Percentiles rank a stretch among this genome's conserved stretches.
Evolutionary conservation across 176 grass and related monocot genomes (phyloP).

Genomic region (maize (Zea mays)): DNA sequence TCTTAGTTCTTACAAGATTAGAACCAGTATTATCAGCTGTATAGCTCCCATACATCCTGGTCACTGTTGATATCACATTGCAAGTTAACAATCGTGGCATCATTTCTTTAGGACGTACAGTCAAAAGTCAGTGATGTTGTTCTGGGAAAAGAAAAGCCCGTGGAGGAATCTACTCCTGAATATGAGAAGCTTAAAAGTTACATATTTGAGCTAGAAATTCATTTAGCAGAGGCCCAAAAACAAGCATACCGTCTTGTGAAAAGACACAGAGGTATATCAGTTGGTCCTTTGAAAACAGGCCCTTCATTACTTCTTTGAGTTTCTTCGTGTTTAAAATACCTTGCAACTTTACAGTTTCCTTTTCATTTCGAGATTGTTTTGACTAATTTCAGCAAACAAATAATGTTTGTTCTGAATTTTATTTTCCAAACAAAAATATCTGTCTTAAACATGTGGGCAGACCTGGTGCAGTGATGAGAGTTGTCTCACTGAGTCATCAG

Average conservation of each 20-base stretch:
- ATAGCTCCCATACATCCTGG: not conserved
- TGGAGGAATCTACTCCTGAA: conserved; percentile 93
- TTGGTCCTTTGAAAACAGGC: not conserved
- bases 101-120: conserved; percentile 65
- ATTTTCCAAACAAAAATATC: not conserved
- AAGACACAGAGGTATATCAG: conserved; percentile 78
- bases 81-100: not conserved
- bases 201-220: conserved; percentile 95
- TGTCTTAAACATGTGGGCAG: too few relatives aligned
- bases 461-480: too few relatives aligned
- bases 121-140: conserved; percentile 96
- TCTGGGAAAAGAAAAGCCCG: conserved; percentile 96
- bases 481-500: too few relatives aligned
- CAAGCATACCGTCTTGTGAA: conserved; percentile 98
- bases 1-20: not conserved
- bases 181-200: conserved; percentile 96
- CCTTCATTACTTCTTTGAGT: not conserved
- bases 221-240: conserved; percentile 93
- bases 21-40: not conserved
- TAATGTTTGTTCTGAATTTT: too few relatives aligned
- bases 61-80: conserved; percentile 3
- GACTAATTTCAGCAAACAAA: not conserved
- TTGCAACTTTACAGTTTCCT: conserved; percentile 8
- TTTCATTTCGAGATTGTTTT: not conserved
- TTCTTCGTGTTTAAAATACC: not conserved